phyloP scores from a whole-genome alignment of 2,329 filamentous ascomycete species.

The Botrytis tulipae region DNA sequence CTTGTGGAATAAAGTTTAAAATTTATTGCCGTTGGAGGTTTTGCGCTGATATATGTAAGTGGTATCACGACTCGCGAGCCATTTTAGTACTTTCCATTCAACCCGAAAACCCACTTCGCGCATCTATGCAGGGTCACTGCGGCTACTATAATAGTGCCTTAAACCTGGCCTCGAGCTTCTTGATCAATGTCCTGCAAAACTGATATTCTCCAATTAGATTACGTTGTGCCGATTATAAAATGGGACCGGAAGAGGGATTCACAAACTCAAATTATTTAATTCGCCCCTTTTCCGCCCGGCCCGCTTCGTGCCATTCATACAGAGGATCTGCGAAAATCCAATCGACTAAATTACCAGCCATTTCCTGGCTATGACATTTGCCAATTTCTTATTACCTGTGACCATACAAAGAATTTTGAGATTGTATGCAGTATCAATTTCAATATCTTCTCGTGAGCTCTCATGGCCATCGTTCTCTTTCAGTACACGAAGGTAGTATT shows the following conservation, averaged over 20 bases:
- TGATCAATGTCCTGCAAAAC: neutral
- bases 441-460: slow-evolving; percentile 53
- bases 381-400: slow-evolving; percentile 60
- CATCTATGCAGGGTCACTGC: slow-evolving; percentile 11
- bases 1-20: neutral
- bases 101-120: slow-evolving; percentile 1
- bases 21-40: neutral
- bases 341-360: slow-evolving; percentile 46
- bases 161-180: neutral
- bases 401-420: slow-evolving; percentile 66
- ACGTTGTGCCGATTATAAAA: neutral
- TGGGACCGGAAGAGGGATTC: neutral
- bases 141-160: neutral
- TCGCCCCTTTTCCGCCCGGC: neutral
- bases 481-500: slow-evolving; percentile 60
- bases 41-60: neutral
- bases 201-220: neutral
- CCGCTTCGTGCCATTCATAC: neutral
- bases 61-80: neutral
- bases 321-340: neutral
- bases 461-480: slow-evolving; percentile 39
- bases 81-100: neutral
- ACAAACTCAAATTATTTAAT: slow-evolving; percentile 11
- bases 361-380: slow-evolving; percentile 58
- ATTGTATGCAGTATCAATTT: slow-evolving; percentile 71